Conservation (phyloP, 345 rosid species). For the Sonneratia alba region DNA sequence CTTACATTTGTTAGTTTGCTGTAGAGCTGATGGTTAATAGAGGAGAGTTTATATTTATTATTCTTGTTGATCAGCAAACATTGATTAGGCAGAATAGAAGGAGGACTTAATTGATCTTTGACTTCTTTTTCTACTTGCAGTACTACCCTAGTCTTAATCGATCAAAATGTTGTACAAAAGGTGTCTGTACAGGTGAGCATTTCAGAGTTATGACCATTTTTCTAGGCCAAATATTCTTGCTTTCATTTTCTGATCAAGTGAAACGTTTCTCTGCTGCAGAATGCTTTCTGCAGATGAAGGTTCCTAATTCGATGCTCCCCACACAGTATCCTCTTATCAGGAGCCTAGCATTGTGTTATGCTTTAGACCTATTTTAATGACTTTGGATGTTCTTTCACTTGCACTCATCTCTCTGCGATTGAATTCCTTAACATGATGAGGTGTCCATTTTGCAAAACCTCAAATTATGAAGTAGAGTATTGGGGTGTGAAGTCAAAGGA, state of each 20-base stretch:
- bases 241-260: neutral
- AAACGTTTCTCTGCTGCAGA: conserved; percentile 36
- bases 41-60: neutral
- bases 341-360: neutral
- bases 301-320: conserved; percentile 83
- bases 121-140: conserved; percentile 26
- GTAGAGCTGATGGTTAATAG: neutral
- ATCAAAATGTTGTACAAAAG: conserved; percentile 91
- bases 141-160: conserved; percentile 93
- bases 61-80: neutral
- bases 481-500: conserved; percentile 90
- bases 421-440: conserved; percentile 55
- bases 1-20: neutral
- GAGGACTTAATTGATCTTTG: neutral
- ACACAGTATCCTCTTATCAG: conserved; percentile 82
- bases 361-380: neutral
- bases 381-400: neutral
- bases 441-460: conserved; percentile 96
- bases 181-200: conserved; percentile 85
- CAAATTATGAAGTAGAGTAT: conserved; percentile 91
- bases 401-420: conserved; percentile 7
- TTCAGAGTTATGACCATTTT: neutral
- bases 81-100: neutral
- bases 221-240: neutral
- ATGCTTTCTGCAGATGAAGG: conserved; percentile 99